Evolutionary conservation across 768 basidiomycete genomes (phyloP).

Genomic region (Exidia glandulosa): DNA sequence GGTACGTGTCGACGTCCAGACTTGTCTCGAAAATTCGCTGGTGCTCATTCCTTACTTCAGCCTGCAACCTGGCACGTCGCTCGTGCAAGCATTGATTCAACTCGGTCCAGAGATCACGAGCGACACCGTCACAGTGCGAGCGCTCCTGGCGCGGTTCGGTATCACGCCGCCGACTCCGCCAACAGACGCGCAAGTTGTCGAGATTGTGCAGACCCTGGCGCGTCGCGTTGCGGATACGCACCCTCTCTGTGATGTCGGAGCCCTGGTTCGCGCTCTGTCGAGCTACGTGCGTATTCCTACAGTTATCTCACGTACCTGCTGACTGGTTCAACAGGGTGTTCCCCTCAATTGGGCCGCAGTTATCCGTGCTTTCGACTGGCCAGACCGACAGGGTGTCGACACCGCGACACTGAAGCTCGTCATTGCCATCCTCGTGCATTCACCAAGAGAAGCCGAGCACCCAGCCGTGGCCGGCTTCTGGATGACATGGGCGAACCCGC

Average conservation of each 20-base stretch:
- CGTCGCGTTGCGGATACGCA: conserved; percentile 64
- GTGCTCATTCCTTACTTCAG: conserved; percentile 26
- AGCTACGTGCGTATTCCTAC: conserved; percentile 49
- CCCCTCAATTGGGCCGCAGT: conserved; percentile 70
- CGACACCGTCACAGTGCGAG: conserved; percentile 59
- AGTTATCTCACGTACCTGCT: background rate
- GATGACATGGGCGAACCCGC: conserved; percentile 73
- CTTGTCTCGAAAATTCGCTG: conserved; percentile 5
- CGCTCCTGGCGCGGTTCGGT: conserved; percentile 62
- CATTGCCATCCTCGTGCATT: conserved; percentile 76
- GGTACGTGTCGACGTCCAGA: conserved; percentile 42
- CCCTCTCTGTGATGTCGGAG: conserved; percentile 59
- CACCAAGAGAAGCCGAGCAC: conserved; percentile 61
- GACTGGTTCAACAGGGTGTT: conserved; percentile 35
- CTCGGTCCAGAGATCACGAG: conserved; percentile 71
- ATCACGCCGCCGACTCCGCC: conserved; percentile 64
- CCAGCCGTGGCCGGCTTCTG: conserved; percentile 83
- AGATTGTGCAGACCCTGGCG: conserved; percentile 57
- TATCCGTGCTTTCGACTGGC: conserved; percentile 77
- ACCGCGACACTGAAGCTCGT: conserved; percentile 82
- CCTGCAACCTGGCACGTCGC: conserved; percentile 51
- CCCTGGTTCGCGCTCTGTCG: conserved; percentile 59
- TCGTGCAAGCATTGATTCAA: conserved; percentile 66
- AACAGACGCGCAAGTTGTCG: conserved; percentile 56
- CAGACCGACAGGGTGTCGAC: conserved; percentile 75